Evolutionary conservation across 495 filamentous ascomycete species (phyloP), one percentile per base, ranked within the genome.

Genomic region (Podospora pseudopauciseta): DNA sequence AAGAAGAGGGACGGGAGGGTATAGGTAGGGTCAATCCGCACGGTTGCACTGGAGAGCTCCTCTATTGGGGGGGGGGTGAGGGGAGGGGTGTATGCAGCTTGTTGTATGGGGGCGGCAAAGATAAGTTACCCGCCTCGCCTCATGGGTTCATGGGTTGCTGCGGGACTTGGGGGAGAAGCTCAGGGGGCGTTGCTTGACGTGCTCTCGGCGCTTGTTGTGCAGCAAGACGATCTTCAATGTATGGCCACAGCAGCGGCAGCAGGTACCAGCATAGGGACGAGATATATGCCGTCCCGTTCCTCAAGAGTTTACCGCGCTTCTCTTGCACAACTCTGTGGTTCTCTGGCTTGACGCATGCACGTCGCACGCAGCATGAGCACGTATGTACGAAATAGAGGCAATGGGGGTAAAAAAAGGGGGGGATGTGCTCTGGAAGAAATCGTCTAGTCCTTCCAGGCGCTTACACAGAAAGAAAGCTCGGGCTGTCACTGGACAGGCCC

Each of bases 181-280:
- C 20, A 34, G 57, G 58, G 63, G 62, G 19, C 27, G 65, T 28
- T 59, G 67, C 60, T 72, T 63, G 61, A 63, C 32, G 66, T 71
- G 69, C 69, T 62, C 69, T 62, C 68, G 74, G 77, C 77, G 77
- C 77, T 79, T 79, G 74, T 70, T 64, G 65, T 79, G 77, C 74
- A 70, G 75, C 62, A 67, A 61, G 59, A 32, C 65, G 60, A 65
- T 67, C 57, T 70, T 68, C 54, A 62, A 61, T 53, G 23, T 59
- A 20, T 28, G 49, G 26, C 39, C 59, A 55, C 39, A 23, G 19
- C 19, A 62, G 60, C 61, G 32, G 32, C 61, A 63, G 60, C 54
- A 39, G 58, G 30, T 49, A 65, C 30, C 30, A 62, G 34, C 30
- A 54, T 62, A 26, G 39, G 39, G 39, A 27, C 20, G 30, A 34